Evolutionary conservation across 495 filamentous ascomycete genomes (phyloP).

Genomic region (Xylaria curta): DNA sequence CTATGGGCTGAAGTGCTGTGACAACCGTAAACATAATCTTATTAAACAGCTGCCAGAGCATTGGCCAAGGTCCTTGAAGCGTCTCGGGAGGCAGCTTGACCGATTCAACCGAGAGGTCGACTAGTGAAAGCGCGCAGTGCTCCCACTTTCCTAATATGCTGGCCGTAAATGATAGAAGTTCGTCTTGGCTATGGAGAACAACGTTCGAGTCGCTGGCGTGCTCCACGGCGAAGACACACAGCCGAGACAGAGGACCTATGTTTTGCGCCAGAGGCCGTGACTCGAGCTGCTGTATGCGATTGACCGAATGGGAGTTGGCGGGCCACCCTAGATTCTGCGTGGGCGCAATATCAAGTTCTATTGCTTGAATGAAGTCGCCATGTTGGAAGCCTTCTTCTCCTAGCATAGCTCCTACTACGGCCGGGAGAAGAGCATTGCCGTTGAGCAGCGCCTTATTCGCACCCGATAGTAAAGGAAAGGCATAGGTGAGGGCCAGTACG

Average conservation of each 20-base stretch:
- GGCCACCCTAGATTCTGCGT: conserved; percentile 78
- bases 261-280: conserved; percentile 75
- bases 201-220: conserved; percentile 64
- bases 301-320: conserved; percentile 63
- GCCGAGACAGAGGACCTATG: conserved; percentile 77
- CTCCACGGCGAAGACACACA: conserved; percentile 77
- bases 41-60: conserved; percentile 82
- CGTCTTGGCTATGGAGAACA: conserved; percentile 72
- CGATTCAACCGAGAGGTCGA: conserved; percentile 78
- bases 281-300: conserved; percentile 61
- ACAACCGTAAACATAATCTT: conserved; percentile 81
- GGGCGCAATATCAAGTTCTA: conserved; percentile 75
- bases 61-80: conserved; percentile 69
- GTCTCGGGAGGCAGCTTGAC: conserved; percentile 74
- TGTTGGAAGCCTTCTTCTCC: conserved; percentile 76
- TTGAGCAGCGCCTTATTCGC: conserved; percentile 61
- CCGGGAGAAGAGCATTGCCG: conserved; percentile 77
- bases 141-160: conserved; percentile 82
- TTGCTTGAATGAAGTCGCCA: conserved; percentile 78
- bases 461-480: conserved; percentile 76
- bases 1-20: conserved; percentile 73
- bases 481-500: conserved; percentile 76
- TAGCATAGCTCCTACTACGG: conserved; percentile 70
- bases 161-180: conserved; percentile 72
- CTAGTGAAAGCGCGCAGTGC: conserved; percentile 79